Percentiles rank a stretch among this genome's conserved stretches.
phyloP scores from a whole-genome alignment of 306 rosid genomes.

The Betula pendula region DNA sequence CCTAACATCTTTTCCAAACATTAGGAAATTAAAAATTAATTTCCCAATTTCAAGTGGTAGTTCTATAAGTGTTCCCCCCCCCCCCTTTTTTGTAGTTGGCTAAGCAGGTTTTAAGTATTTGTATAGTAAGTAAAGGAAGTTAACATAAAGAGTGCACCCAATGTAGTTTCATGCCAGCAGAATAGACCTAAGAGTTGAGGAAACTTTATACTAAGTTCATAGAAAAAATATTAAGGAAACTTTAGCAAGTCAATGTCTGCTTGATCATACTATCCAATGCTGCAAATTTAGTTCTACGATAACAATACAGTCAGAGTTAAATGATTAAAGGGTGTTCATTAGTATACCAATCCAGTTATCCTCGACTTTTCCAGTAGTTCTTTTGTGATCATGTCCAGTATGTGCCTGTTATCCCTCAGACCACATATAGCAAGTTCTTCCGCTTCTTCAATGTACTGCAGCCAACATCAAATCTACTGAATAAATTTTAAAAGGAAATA shows the following conservation, averaged over 20 bases:
- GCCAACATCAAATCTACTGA: slow-evolving; percentile 17
- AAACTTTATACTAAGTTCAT: not conserved
- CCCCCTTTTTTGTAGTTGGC: not conserved
- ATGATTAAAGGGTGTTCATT: not conserved
- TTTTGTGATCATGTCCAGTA: slow-evolving; percentile 66
- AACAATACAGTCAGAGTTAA: not conserved
- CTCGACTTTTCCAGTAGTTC: slow-evolving; percentile 84
- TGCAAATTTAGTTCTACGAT: not conserved
- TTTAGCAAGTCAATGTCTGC: not conserved
- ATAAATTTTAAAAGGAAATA: slow-evolving; percentile 13
- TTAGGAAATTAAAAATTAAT: not conserved
- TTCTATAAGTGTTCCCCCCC: not conserved
- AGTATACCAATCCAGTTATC: slow-evolving; percentile 84
- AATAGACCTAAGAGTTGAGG: not conserved
- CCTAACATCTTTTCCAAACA: not conserved
- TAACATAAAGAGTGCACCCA: not conserved
- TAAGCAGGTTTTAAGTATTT: not conserved
- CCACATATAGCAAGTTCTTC: slow-evolving; percentile 88
- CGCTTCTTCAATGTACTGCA: slow-evolving; percentile 93
- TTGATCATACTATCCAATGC: not conserved
- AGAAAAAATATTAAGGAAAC: not conserved
- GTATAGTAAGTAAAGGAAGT: not conserved
- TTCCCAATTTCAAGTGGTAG: not conserved
- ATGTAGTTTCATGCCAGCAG: not conserved
- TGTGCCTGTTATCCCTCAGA: slow-evolving; percentile 74